phyloP scores from a whole-genome alignment of 257 asterid species.

The Perilla frutescens region DNA sequence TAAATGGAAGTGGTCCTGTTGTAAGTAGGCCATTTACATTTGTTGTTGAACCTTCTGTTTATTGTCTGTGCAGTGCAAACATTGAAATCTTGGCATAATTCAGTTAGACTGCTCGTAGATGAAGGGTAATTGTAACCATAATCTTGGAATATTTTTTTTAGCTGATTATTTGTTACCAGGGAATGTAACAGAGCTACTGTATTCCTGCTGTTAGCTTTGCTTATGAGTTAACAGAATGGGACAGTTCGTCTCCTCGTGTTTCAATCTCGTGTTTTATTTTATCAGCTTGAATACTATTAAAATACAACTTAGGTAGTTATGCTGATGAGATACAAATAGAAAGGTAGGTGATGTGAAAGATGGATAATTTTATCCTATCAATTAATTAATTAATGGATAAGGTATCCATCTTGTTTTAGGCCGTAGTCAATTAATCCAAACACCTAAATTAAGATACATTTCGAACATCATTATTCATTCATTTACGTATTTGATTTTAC shows the following conservation, averaged over 20 bases:
- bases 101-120: slow-evolving; percentile 9
- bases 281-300: no score
- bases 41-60: slow-evolving; percentile 35
- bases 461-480: no score
- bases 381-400: no score
- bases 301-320: no score
- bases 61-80: slow-evolving; percentile 32
- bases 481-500: no score
- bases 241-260: background rate
- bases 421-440: no score
- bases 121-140: slow-evolving; percentile 25
- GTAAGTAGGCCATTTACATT: slow-evolving; percentile 39
- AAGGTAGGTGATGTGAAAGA: no score
- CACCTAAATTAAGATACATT: no score
- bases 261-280: background rate
- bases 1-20: slow-evolving; percentile 27
- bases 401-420: no score
- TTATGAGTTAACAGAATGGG: no score
- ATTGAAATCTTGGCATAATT: slow-evolving; percentile 22
- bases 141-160: background rate
- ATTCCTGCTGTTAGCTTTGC: background rate
- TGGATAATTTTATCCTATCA: no score
- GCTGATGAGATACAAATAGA: no score
- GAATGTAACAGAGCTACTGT: background rate
- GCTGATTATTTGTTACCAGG: slow-evolving; percentile 4